phyloP scores from a whole-genome alignment of 352 stramenopile genomes.

The Plasmopara halstedii region DNA sequence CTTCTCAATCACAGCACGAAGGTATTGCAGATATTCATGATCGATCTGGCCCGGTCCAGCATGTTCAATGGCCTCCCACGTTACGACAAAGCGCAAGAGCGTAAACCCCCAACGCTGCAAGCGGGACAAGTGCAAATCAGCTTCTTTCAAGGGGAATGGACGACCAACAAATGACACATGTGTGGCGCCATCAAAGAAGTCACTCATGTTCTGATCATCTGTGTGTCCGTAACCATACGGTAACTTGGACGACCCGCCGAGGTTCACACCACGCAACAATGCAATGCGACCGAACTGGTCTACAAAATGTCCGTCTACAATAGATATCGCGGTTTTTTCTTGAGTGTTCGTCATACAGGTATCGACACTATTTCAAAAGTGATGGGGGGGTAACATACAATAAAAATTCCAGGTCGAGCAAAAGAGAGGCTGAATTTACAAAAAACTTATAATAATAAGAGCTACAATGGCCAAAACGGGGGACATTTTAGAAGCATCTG shows the following conservation, averaged over 20 bases:
- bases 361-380: not conserved
- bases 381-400: not conserved
- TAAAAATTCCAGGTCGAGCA: too few species aligned
- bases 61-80: constrained; percentile 87
- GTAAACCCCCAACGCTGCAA: constrained; percentile 74
- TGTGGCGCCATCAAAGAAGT: constrained; percentile 40
- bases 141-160: constrained; percentile 78
- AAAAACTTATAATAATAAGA: too few species aligned
- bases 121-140: constrained; percentile 58
- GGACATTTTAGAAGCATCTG: too few species aligned
- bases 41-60: constrained; percentile 74
- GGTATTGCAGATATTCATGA: constrained; percentile 70
- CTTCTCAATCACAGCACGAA: constrained; percentile 52
- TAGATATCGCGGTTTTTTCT: constrained; percentile 26
- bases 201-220: constrained; percentile 15
- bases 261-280: constrained; percentile 56
- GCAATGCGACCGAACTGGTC: constrained; percentile 37
- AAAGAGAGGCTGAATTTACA: too few species aligned
- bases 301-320: constrained; percentile 44
- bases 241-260: constrained; percentile 61
- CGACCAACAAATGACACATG: constrained; percentile 56
- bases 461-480: too few species aligned
- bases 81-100: constrained; percentile 79
- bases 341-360: not conserved
- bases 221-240: constrained; percentile 27